Base-by-base conservation (phyloP, 1,284 basidiomycete genomes). In the Schizophyllum commune region DNA sequence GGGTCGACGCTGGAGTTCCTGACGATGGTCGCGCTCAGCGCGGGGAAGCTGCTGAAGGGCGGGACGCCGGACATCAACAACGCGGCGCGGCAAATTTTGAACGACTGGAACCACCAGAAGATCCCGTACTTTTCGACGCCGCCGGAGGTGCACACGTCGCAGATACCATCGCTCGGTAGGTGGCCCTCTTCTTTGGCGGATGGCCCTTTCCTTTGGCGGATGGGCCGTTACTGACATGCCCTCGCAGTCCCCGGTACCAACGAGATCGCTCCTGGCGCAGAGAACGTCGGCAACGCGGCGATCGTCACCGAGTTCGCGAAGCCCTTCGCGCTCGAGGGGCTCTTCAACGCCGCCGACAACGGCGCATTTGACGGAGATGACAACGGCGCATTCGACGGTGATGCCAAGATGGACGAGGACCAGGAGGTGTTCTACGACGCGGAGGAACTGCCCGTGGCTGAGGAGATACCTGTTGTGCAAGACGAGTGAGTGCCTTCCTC, bases 21-120 rank as follows among this genome's bases (percentile, higher is more conserved):
- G 56, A 94, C 96, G 33, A 94, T 96, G 84, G 75, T 97, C 47
- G 93, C 96, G 0, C 79, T 98, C 54, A 88, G 82, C 32, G 86
- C 85, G n/a, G 96, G 96, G 8, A 82, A 91, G 52, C 78, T 97
- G 4, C 81, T 91, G 58, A 96, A 94, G 86, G 96, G 96, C 33
- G 96, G 96, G 61, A 89, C 94, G 1, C 95, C 96, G 0, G 95
- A 98, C 73, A 73, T 96, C 19, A 85, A 91, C 56, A 82, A 88
- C 0, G 84, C 93, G 0, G 94, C 95, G 0, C 85, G 92, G 32
- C 86, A 89, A 15, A 83, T 98, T n/a, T 75, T 99, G 4, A 85
- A 83, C 56, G 96, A 99, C 72, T 98, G 96, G 96, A 98, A 98
- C 70, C 86, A 92, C 65, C 94, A 98, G 69, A 95, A 94, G 70